These are phyloP conservation scores for Penicillium coprophilum DNA, from an alignment of 495 filamentous ascomycete genomes.

Conservation along the genomic window DNA sequence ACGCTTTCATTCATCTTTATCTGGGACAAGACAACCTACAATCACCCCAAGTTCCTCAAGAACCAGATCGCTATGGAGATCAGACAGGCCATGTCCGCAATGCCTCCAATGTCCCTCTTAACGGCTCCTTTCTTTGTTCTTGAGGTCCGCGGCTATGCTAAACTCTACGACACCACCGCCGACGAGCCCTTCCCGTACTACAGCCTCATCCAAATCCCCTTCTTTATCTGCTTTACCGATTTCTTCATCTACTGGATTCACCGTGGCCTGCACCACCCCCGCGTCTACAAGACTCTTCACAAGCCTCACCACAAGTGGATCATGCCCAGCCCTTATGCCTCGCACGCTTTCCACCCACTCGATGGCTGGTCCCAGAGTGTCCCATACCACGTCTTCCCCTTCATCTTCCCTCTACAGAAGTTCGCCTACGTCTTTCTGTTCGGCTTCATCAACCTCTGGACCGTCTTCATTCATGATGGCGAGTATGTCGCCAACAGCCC, in stretches of 20 bases:
- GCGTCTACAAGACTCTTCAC: constrained; percentile 83
- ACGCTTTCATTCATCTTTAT: constrained; percentile 85
- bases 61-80: constrained; percentile 91
- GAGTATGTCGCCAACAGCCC: constrained; percentile 90
- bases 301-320: constrained; percentile 99
- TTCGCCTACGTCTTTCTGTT: constrained; percentile 83
- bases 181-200: constrained; percentile 76
- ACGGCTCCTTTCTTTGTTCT: constrained; percentile 80
- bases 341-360: constrained; percentile 91
- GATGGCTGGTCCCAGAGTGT: constrained; percentile 92
- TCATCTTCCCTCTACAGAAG: constrained; percentile 92
- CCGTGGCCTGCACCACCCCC: constrained; percentile 80
- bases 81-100: constrained; percentile 65
- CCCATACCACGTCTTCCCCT: constrained; percentile 92
- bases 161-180: constrained; percentile 75
- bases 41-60: constrained; percentile 93
- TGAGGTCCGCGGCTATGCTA: constrained; percentile 83
- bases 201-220: constrained; percentile 81
- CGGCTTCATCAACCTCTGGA: constrained; percentile 95
- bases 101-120: constrained; percentile 81
- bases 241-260: constrained; percentile 94
- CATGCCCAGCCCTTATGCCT: constrained; percentile 93
- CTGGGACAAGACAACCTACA: constrained; percentile 87
- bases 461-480: constrained; percentile 95
- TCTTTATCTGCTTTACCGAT: constrained; percentile 93